Conservation (phyloP, 129 eudicot genomes). For the Artemisia annua region DNA sequence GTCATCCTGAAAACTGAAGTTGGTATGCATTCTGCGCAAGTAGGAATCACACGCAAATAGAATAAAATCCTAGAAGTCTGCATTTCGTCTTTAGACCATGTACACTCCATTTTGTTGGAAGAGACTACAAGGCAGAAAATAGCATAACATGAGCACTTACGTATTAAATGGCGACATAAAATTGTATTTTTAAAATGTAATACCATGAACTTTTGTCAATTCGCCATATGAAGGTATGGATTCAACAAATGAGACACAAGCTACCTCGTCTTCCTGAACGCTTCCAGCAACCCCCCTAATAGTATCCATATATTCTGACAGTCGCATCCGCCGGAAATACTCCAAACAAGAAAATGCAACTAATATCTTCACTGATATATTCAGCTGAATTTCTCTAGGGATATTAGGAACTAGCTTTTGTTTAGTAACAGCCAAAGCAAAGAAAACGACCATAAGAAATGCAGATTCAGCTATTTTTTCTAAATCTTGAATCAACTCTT, state of each 20-base stretch:
- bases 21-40: conserved; percentile 72
- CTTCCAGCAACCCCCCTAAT: conserved; percentile 70
- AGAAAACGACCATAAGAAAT: conserved; percentile 89
- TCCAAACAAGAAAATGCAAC: conserved; percentile 93
- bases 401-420: conserved; percentile 51
- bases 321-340: conserved; percentile 86
- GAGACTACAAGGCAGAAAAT: conserved; percentile 38
- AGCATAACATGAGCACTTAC: neutral
- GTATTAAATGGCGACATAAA: neutral
- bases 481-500: conserved; percentile 53
- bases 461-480: conserved; percentile 91
- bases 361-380: conserved; percentile 65
- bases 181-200: neutral
- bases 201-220: conserved; percentile 64
- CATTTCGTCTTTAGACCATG: conserved; percentile 86
- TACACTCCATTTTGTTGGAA: conserved; percentile 48
- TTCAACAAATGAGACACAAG: conserved; percentile 73
- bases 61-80: conserved; percentile 88
- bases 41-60: conserved; percentile 82
- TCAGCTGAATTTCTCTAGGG: conserved; percentile 50
- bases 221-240: conserved; percentile 85
- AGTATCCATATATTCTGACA: conserved; percentile 90
- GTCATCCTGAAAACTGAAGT: conserved; percentile 56
- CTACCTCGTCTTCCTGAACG: conserved; percentile 79
- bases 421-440: conserved; percentile 82